phyloP scores from a whole-genome alignment of 2,329 filamentous ascomycete genomes.

The Albophoma yamanashiensis region DNA sequence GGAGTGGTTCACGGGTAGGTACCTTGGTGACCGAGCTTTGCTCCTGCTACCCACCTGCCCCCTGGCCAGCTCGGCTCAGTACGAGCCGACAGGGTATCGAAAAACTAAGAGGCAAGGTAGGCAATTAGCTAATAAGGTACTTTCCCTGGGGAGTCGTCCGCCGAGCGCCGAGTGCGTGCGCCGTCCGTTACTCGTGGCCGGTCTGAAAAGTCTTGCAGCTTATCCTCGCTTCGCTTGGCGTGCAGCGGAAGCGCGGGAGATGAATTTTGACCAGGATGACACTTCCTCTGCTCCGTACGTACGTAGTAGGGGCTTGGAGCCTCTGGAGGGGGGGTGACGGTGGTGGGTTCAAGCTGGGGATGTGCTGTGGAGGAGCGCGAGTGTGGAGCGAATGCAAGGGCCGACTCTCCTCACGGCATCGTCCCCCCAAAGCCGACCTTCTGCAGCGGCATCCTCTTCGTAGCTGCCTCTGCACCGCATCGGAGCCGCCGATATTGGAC shows the following conservation, averaged over 20 bases:
- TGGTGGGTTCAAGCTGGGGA: neutral
- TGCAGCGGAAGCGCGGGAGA: slow-evolving; percentile 3
- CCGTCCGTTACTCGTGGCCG: no score
- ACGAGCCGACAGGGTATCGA: neutral
- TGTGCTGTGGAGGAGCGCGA: neutral
- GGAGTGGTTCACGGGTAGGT: no score
- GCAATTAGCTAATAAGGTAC: no score
- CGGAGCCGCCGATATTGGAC: neutral
- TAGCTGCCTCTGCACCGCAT: neutral
- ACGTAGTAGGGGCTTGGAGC: neutral
- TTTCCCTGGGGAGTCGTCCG: neutral
- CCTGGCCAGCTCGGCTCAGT: neutral
- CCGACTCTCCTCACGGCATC: neutral
- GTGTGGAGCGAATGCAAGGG: neutral
- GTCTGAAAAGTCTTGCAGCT: no score
- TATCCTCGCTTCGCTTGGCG: neutral
- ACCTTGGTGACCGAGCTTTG: neutral
- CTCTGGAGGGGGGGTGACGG: neutral
- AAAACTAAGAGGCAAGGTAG: no score
- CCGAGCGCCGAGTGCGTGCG: no score
- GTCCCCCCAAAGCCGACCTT: neutral
- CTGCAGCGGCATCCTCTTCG: neutral
- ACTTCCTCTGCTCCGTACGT: no score
- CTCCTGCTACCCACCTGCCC: neutral
- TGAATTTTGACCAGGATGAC: slow-evolving; percentile 1